Evolutionary conservation across 2,329 filamentous ascomycete genomes (phyloP).

Genomic region (Monosporascus sp.): DNA sequence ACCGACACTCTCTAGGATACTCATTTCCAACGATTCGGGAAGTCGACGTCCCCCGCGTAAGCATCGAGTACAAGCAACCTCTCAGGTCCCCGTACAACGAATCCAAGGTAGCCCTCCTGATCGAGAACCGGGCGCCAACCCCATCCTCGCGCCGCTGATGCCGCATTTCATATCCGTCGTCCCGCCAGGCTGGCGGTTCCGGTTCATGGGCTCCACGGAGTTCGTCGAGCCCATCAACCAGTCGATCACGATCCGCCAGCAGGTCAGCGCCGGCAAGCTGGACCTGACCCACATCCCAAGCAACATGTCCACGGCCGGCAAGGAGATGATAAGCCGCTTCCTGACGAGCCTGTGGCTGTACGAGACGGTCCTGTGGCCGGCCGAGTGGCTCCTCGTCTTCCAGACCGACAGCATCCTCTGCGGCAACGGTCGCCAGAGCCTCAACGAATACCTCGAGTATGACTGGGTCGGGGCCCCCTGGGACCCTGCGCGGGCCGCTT

Average conservation of each 20-base stretch:
- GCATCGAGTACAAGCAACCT: slow-evolving; percentile 28
- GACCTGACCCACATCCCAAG: slow-evolving; percentile 46
- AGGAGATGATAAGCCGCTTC: slow-evolving; percentile 49
- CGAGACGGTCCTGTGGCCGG: slow-evolving; percentile 40
- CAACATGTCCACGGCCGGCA: slow-evolving; percentile 44
- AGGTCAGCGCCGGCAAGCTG: slow-evolving; percentile 39
- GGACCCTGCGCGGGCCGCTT: slow-evolving; percentile 34
- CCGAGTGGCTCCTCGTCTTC: slow-evolving; percentile 51
- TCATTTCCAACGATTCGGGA: slow-evolving; percentile 5
- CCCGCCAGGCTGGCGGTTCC: slow-evolving; percentile 52
- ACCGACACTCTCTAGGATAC: not conserved
- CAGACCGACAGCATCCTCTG: slow-evolving; percentile 52
- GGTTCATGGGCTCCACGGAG: slow-evolving; percentile 47
- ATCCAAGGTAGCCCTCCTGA: slow-evolving; percentile 49
- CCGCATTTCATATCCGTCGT: slow-evolving; percentile 53
- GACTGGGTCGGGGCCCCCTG: slow-evolving; percentile 52
- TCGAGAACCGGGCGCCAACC: slow-evolving; percentile 46
- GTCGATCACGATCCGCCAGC: slow-evolving; percentile 40
- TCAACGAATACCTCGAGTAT: slow-evolving; percentile 47
- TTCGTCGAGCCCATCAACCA: slow-evolving; percentile 40
- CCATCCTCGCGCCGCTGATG: slow-evolving; percentile 47
- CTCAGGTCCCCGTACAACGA: slow-evolving; percentile 36
- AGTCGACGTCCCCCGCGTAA: slow-evolving; percentile 9
- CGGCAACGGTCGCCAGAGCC: slow-evolving; percentile 41
- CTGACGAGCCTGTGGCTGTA: slow-evolving; percentile 50